A percentile compares a stretch with the other conserved stretches of the same genome.
Evolutionary conservation across 345 rosid genomes (phyloP).

Genomic region (Physaria fendleri): DNA sequence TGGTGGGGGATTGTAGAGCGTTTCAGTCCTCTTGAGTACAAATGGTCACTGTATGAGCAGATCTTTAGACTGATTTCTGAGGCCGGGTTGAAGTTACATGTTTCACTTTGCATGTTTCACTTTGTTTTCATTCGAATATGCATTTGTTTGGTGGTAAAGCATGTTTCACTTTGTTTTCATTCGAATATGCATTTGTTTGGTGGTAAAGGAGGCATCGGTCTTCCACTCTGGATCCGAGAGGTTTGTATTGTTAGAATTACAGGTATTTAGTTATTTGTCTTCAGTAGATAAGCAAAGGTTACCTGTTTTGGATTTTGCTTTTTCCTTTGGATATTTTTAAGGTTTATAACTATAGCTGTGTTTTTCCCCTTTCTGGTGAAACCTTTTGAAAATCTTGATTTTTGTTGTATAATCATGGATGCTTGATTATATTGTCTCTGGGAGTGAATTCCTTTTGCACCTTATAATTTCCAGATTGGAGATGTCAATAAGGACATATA

Average conservation of each 20-base stretch:
- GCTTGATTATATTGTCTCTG: neutral
- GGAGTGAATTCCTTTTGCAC: neutral
- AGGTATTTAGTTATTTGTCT: constrained; percentile 23
- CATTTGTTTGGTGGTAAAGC: constrained; percentile 38
- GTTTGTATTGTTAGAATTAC: constrained; percentile 30
- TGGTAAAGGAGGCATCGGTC: constrained; percentile 47
- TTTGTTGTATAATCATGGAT: neutral
- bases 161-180: constrained; percentile 59
- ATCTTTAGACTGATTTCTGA: constrained; percentile 49
- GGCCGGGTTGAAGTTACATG: constrained; percentile 53
- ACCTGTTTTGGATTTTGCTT: constrained; percentile 5
- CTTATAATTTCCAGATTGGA: constrained; percentile 42
- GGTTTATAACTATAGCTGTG: neutral
- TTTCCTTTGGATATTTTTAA: neutral
- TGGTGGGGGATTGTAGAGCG: constrained; percentile 78
- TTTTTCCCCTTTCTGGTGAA: neutral
- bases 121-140: constrained; percentile 55
- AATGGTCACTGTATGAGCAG: constrained; percentile 55
- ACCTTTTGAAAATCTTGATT: neutral
- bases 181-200: constrained; percentile 41
- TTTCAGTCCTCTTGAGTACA: constrained; percentile 44
- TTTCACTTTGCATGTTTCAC: constrained; percentile 51
- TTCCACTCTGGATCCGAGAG: constrained; percentile 64
- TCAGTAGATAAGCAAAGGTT: constrained; percentile 2
- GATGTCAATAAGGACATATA: constrained; percentile 50